A percentile compares a stretch with the other conserved stretches of the same genome.
phyloP scores from a whole-genome alignment of 2,329 filamentous ascomycete species.

The Talaromyces sp. region DNA sequence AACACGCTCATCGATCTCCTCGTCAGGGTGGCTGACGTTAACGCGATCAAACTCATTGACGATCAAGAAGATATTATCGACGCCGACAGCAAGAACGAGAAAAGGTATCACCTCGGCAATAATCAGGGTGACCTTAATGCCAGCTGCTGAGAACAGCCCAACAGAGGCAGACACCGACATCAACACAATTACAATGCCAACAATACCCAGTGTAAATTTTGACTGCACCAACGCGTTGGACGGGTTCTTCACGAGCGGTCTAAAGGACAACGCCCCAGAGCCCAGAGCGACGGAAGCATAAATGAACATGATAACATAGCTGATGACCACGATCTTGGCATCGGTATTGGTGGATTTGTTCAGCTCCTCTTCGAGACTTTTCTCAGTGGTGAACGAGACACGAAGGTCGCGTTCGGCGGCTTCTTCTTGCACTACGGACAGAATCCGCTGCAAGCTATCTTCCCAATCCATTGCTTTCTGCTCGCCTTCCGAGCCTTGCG shows the following conservation, averaged over 20 bases:
- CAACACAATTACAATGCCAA: conserved; percentile 89
- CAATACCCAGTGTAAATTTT: conserved; percentile 92
- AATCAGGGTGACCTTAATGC: conserved; percentile 91
- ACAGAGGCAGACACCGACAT: conserved; percentile 97
- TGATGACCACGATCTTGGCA: conserved; percentile 91
- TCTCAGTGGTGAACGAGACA: conserved; percentile 91
- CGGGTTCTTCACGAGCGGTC: conserved; percentile 74
- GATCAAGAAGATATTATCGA: conserved; percentile 98
- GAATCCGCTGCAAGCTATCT: conserved; percentile 64
- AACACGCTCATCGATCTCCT: conserved; percentile 78
- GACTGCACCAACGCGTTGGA: conserved; percentile 84
- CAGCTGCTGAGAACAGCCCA: conserved; percentile 84
- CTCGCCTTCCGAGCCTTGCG: conserved; percentile 66
- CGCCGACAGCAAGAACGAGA: conserved; percentile 89
- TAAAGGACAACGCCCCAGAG: conserved; percentile 73
- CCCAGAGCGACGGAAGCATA: conserved; percentile 92
- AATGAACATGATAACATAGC: conserved; percentile 98
- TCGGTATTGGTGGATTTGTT: conserved; percentile 99
- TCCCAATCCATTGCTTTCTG: conserved; percentile 85
- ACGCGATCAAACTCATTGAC: conserved; percentile 97
- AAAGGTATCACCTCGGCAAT: conserved; percentile 99
- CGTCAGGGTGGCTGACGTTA: conserved; percentile 85
- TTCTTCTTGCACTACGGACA: conserved; percentile 75
- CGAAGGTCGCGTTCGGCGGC: conserved; percentile 72
- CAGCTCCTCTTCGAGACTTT: conserved; percentile 88